phyloP scores from a whole-genome alignment of 2,329 filamentous ascomycete genomes.

The Colletotrichum sp. region DNA sequence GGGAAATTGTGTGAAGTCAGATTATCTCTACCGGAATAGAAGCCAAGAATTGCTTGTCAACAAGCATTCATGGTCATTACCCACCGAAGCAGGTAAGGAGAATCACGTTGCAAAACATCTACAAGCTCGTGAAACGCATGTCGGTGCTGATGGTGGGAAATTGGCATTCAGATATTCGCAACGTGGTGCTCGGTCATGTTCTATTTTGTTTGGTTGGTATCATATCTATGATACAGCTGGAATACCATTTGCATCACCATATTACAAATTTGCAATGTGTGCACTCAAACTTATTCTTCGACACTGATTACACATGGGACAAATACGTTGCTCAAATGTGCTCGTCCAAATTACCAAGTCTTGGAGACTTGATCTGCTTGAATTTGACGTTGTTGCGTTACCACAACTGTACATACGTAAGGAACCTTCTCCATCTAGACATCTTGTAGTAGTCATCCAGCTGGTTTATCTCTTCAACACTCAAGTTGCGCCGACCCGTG shows the following conservation, averaged over 20 bases:
- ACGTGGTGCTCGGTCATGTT: not conserved
- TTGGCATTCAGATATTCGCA: not conserved
- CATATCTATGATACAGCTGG: not conserved
- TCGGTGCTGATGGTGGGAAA: not conserved
- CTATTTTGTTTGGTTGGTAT: not conserved
- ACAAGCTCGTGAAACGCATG: not conserved
- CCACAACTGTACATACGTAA: not conserved
- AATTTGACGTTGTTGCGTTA: not conserved
- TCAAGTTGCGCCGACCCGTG: not conserved
- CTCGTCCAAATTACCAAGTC: not conserved
- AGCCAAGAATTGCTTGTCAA: not conserved
- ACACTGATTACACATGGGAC: not conserved
- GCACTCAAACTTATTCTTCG: not conserved
- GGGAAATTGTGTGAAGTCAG: not conserved
- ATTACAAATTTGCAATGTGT: not conserved
- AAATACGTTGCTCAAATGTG: not conserved
- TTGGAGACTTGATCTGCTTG: not conserved
- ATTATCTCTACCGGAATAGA: not conserved
- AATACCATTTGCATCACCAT: not conserved
- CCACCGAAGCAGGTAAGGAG: not conserved
- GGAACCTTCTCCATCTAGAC: not conserved
- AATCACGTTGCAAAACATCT: not conserved
- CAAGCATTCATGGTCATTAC: not conserved
- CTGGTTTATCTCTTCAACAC: not conserved
- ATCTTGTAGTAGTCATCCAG: not conserved